Conservation (phyloP, 1,284 basidiomycete species). For the Amylostereum areolatum region DNA sequence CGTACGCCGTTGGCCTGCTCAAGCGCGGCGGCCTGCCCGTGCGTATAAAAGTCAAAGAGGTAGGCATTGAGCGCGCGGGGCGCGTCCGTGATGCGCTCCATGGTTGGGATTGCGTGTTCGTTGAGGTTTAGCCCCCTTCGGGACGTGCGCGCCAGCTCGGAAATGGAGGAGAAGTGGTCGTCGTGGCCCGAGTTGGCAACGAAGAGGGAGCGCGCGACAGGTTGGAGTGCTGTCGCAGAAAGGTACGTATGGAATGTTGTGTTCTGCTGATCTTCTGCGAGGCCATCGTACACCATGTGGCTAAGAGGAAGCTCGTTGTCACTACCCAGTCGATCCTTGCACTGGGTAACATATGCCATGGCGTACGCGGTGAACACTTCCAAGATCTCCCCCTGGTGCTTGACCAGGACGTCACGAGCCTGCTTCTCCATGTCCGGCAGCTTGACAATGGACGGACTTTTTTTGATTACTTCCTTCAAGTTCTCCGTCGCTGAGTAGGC, state of each 20-base stretch:
- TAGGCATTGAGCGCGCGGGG: slow-evolving; percentile 51
- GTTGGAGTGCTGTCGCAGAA: slow-evolving; percentile 27
- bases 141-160: slow-evolving; percentile 45
- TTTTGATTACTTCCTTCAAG: slow-evolving; percentile 30
- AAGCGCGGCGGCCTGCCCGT: slow-evolving; percentile 50
- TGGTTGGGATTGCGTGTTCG: slow-evolving; percentile 52
- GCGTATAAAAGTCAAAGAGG: slow-evolving; percentile 59
- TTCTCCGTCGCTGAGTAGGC: slow-evolving; percentile 33
- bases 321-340: slow-evolving; percentile 27
- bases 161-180: slow-evolving; percentile 43
- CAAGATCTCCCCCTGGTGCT: slow-evolving; percentile 47
- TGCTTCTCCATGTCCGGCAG: slow-evolving; percentile 41
- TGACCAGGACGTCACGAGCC: slow-evolving; percentile 34
- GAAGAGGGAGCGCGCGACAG: slow-evolving; percentile 46
- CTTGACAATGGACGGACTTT: slow-evolving; percentile 50
- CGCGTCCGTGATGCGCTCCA: slow-evolving; percentile 32
- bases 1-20: slow-evolving; percentile 50
- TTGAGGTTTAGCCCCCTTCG: slow-evolving; percentile 49
- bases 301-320: slow-evolving; percentile 57
- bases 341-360: slow-evolving; percentile 36
- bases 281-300: slow-evolving; percentile 17
- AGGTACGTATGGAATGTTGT: slow-evolving; percentile 34
- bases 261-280: no score
- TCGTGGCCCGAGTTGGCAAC: slow-evolving; percentile 59
- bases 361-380: slow-evolving; percentile 51